phyloP scores from a whole-genome alignment of 164 flowering plant genomes.

The Vitis vinifera region ASM3070453v1 NC_081816.1:5546501-5547000 shows the following conservation, averaged over 20 bases:
- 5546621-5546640: conserved; percentile 27
- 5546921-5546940: background rate
- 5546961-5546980: too few species aligned
- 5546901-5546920: conserved; percentile 29
- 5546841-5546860: background rate
- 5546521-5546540: conserved; percentile 27
- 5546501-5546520: conserved; percentile 12
- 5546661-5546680: too few species aligned
- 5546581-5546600: conserved; percentile 33
- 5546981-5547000: too few species aligned
- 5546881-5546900: conserved; percentile 32
- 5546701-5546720: too few species aligned
- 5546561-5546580: conserved; percentile 37
- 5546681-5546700: too few species aligned
- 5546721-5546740: conserved; percentile 18
- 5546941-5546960: background rate
- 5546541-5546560: conserved; percentile 29
- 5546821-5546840: conserved; percentile 27
- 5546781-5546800: conserved; percentile 26
- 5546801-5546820: conserved; percentile 16
- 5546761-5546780: conserved; percentile 16
- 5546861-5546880: conserved; percentile 30
- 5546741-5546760: conserved; percentile 30
- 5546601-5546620: conserved; percentile 36
- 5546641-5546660: conserved; percentile 29